Percentiles rank a stretch among this genome's conserved stretches.
These are phyloP conservation scores for Acanthamoeba triangularis DNA, from an alignment of 208 protist species.

Conservation along the genomic window DNA sequence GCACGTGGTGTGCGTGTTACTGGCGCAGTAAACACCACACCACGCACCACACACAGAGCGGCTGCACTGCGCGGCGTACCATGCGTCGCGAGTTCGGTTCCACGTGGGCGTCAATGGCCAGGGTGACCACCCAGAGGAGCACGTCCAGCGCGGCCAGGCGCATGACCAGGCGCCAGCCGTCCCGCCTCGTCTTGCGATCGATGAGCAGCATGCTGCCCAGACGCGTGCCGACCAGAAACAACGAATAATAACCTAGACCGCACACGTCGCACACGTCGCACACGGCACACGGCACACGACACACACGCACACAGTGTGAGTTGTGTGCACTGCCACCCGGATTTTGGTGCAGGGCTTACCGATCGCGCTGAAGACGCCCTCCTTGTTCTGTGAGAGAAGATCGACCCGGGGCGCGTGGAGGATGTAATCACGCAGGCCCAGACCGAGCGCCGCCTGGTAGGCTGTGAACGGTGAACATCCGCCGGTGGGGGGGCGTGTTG, in stretches of 20 bases:
- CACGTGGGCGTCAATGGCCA: background rate
- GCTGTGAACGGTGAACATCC: background rate
- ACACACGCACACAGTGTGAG: background rate
- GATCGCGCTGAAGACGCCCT: conserved; percentile 81
- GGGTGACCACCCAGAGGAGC: background rate
- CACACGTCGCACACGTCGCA: background rate
- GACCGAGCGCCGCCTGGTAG: conserved; percentile 48
- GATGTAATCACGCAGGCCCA: conserved; percentile 54
- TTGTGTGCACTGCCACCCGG: background rate
- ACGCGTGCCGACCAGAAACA: conserved; percentile 70
- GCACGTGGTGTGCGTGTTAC: too few relatives aligned
- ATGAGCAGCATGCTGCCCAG: background rate
- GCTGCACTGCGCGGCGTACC: conserved; percentile 79
- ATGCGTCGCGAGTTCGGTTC: conserved; percentile 74
- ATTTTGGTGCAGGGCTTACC: background rate
- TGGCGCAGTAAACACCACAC: background rate
- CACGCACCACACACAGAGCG: background rate
- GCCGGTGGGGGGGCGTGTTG: conserved; percentile 64
- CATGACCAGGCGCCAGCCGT: background rate
- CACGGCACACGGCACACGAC: background rate
- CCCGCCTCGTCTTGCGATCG: background rate
- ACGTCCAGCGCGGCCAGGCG: background rate
- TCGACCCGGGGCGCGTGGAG: conserved; percentile 75
- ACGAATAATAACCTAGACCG: conserved; percentile 62
- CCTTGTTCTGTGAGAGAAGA: conserved; percentile 80